These are phyloP conservation scores for Vinca minor DNA, from an alignment of 257 asterid genomes.

Conservation along the genomic window DNA sequence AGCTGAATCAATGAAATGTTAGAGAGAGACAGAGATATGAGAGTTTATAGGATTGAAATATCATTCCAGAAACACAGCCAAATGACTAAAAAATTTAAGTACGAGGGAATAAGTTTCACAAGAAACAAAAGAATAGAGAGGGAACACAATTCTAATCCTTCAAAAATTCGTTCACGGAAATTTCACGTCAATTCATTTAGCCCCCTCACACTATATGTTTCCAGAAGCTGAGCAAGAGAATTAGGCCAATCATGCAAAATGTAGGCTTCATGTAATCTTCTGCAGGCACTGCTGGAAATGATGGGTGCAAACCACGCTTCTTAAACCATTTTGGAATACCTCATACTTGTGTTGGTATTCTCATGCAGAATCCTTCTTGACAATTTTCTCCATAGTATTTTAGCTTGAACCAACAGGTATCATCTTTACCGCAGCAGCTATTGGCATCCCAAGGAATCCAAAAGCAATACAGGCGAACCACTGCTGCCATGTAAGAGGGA, in stretches of 20 bases:
- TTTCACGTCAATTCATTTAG: background rate
- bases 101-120: background rate
- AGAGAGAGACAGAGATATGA: background rate
- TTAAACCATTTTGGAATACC: background rate
- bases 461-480: constrained; percentile 59
- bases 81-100: background rate
- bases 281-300: no score
- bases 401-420: constrained; percentile 69
- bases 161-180: background rate
- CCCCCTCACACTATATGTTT: background rate
- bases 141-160: background rate
- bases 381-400: constrained; percentile 3
- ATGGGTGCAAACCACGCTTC: background rate
- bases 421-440: constrained; percentile 84
- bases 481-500: constrained; percentile 68
- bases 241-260: background rate
- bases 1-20: background rate
- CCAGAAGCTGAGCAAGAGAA: background rate
- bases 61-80: background rate
- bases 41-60: background rate
- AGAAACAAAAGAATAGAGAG: background rate
- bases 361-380: background rate
- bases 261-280: background rate
- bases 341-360: background rate
- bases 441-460: constrained; percentile 92